Percentiles rank a stretch among this genome's conserved stretches.
Conservation (phyloP, 2,329 filamentous ascomycete genomes). For the Aspergillus fischeri region DNA sequence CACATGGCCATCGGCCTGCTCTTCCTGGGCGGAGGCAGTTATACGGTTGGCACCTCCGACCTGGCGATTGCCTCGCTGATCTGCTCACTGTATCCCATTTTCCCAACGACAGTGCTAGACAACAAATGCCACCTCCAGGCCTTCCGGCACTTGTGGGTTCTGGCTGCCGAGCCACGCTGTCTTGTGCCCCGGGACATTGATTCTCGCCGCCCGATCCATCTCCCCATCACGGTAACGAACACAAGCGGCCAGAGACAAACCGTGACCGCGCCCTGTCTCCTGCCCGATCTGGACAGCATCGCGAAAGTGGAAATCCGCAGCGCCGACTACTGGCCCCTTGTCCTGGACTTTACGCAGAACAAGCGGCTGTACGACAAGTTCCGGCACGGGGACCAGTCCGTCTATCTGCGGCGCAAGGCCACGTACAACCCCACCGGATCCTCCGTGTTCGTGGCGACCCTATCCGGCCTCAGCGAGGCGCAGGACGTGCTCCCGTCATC, state of each 20-base stretch:
- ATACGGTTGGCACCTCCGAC: slow-evolving; percentile 85
- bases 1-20: slow-evolving; percentile 88
- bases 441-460: slow-evolving; percentile 68
- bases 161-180: slow-evolving; percentile 85
- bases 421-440: slow-evolving; percentile 57
- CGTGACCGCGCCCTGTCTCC: slow-evolving; percentile 53
- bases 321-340: slow-evolving; percentile 74
- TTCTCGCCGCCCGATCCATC: slow-evolving; percentile 71
- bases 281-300: slow-evolving; percentile 44
- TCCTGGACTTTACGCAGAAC: slow-evolving; percentile 67
- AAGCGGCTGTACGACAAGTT: slow-evolving; percentile 62
- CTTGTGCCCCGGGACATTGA: slow-evolving; percentile 83
- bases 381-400: slow-evolving; percentile 59
- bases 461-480: slow-evolving; percentile 66
- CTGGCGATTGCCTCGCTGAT: slow-evolving; percentile 81
- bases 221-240: slow-evolving; percentile 65
- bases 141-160: slow-evolving; percentile 94
- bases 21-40: slow-evolving; percentile 88
- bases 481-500: slow-evolving; percentile 41
- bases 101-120: slow-evolving; percentile 83
- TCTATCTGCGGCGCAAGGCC: slow-evolving; percentile 69
- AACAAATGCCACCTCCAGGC: slow-evolving; percentile 94
- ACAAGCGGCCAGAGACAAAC: slow-evolving; percentile 35
- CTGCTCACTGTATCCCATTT: slow-evolving; percentile 89
- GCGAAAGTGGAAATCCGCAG: slow-evolving; percentile 36